A percentile compares a stretch with the other conserved stretches of the same genome.
These are phyloP conservation scores for Blastobotrys chiropterorum DNA, from an alignment of 805 yeast species.

Conservation along the genomic window DNA sequence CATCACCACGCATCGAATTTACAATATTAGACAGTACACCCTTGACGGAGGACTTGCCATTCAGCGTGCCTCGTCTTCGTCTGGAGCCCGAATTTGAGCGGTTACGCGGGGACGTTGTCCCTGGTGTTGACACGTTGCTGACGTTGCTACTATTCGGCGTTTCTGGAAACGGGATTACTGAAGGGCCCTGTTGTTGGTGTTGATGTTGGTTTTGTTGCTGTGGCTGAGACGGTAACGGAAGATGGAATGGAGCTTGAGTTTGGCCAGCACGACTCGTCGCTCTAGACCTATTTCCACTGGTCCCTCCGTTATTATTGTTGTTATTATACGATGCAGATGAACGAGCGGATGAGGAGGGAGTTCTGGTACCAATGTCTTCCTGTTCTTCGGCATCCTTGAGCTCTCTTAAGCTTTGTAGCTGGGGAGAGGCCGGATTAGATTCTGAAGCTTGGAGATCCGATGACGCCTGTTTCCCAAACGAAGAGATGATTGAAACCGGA, in stretches of 20 bases:
- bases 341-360: conserved; percentile 8
- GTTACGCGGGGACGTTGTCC: conserved; percentile 7
- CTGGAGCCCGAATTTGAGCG: conserved; percentile 9
- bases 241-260: conserved; percentile 8
- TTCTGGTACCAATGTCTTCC: not conserved
- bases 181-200: conserved; percentile 2
- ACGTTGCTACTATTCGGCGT: not conserved
- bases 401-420: conserved; percentile 8
- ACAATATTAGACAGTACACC: conserved; percentile 24
- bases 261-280: conserved; percentile 21
- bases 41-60: conserved; percentile 17
- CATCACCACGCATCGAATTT: conserved; percentile 13
- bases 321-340: conserved; percentile 12
- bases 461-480: no score
- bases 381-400: not conserved
- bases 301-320: conserved; percentile 14
- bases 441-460: no score
- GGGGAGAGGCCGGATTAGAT: conserved; percentile 4
- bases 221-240: not conserved
- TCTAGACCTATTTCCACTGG: conserved; percentile 15
- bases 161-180: not conserved
- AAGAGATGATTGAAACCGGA: not conserved
- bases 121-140: not conserved
- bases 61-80: conserved; percentile 18
- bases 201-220: conserved; percentile 2